Conservation (phyloP, 1,284 basidiomycete genomes). For the Trichosporon sp. region DNA sequence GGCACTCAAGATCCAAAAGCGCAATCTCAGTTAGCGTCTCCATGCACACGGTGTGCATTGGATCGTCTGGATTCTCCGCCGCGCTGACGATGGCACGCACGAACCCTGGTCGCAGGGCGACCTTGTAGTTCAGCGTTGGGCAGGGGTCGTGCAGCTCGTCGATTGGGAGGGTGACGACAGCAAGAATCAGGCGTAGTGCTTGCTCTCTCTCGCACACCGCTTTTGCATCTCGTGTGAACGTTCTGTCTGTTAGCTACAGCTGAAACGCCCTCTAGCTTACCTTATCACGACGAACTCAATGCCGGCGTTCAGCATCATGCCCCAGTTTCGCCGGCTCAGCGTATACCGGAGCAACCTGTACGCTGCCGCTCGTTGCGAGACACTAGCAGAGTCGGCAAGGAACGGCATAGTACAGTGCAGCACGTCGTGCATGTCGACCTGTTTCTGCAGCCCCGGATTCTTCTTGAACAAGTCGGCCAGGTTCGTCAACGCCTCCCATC, state of each 20-base stretch:
- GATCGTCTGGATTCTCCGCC: conserved; percentile 89
- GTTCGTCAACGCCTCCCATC: conserved; percentile 62
- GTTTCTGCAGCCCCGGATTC: conserved; percentile 74
- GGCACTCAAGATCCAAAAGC: conserved; percentile 80
- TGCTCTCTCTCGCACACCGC: conserved; percentile 84
- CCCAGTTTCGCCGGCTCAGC: conserved; percentile 64
- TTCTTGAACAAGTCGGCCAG: conserved; percentile 72
- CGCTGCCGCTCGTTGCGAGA: conserved; percentile 75
- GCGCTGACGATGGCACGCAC: conserved; percentile 88
- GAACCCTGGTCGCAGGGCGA: conserved; percentile 64
- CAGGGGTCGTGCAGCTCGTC: conserved; percentile 24
- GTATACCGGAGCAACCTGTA: conserved; percentile 85
- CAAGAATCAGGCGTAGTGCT: conserved; percentile 87
- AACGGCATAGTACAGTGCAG: conserved; percentile 74
- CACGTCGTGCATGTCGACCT: conserved; percentile 70
- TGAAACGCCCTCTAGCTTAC: conserved; percentile 57
- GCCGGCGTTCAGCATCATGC: conserved; percentile 54
- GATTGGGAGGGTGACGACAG: conserved; percentile 63
- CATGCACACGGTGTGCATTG: conserved; percentile 78
- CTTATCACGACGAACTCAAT: conserved; percentile 88
- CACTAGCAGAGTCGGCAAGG: conserved; percentile 73
- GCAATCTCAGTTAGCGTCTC: conserved; percentile 89
- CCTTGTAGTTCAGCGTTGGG: conserved; percentile 28
- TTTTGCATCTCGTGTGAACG: conserved; percentile 81
- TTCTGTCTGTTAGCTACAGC: conserved; percentile 59